Evolutionary conservation across 2,329 filamentous ascomycete genomes (phyloP), one percentile per base, ranked within the genome.

Genomic region (Xylariales sp.): DNA sequence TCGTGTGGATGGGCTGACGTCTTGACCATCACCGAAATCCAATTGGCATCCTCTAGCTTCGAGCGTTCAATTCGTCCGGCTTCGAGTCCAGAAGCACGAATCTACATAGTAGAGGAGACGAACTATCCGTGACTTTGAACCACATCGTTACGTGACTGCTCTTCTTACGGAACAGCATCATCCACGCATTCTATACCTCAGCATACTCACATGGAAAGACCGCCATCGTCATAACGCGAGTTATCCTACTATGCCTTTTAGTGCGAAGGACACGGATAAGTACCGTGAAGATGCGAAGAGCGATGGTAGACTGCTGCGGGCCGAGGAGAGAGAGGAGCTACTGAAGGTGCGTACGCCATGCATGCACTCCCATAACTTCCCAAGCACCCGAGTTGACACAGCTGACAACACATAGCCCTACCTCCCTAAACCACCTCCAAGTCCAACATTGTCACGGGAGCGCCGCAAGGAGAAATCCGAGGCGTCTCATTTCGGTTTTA

Each of bases 401-500:
- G 16, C 24, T 27, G n/a, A 27, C n/a, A 27, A 27, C 24, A 27
- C 24, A n/a, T 43, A 58, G 51, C 52, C 57, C 55, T 70, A 60
- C 56, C 45, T 69, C 50, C 48, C 70, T 47, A 19, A 55, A 49
- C 58, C 57, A 12, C 38, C 38, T 7, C 11, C 38, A 56, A 54
- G 38, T 6, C 38, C 29, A 12, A 15, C 19, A 4, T 7, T 14
- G 10, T 7, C 19, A n/a, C 10, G 24, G 16, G 22, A 16, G 9
- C 29, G 55, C 44, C 55, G 52, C 53, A 56, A 51, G 44, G 54
- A 49, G 39, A 53, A 54, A 28, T 50, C 55, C 38, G 50, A 57
- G 11, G 60, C 62, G 24, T 69, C 69, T 15, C 68, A 68, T 34
- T 64, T 82, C 14, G 78, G 80, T 16, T 58, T 86, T 45, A 76